A percentile compares a stretch with the other conserved stretches of the same genome.
Conservation (phyloP, 805 yeast genomes). For the Myxozyma nipponensis region DNA sequence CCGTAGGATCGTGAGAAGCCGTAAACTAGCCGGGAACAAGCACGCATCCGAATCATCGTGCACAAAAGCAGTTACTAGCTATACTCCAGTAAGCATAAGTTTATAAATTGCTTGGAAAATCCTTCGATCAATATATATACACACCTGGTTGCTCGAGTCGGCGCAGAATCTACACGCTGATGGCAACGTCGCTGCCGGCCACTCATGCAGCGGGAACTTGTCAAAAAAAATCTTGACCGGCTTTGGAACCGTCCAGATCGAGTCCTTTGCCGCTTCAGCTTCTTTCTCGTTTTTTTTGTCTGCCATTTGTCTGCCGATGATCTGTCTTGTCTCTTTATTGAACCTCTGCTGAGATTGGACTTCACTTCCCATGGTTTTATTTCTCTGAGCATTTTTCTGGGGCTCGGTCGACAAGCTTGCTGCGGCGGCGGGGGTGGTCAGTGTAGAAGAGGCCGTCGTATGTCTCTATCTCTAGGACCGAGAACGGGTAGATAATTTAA, state of each 20-base stretch:
- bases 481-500: no score
- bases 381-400: neutral
- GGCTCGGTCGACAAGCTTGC: neutral
- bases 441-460: no score
- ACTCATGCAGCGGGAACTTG: constrained; percentile 14
- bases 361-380: neutral
- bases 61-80: constrained; percentile 13
- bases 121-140: neutral
- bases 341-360: neutral
- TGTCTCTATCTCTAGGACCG: no score
- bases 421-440: no score
- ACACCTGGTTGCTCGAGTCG: neutral
- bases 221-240: constrained; percentile 17
- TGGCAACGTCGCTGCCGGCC: constrained; percentile 5
- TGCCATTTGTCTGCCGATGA: no score
- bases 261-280: neutral
- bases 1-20: constrained; percentile 9
- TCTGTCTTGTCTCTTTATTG: no score
- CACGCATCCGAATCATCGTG: constrained; percentile 5
- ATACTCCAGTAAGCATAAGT: neutral
- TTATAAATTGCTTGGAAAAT: no score
- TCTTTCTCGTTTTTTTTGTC: constrained; percentile 1
- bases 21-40: constrained; percentile 15
- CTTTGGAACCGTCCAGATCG: constrained; percentile 10
- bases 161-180: neutral